These are phyloP conservation scores for Diplogelasinospora grovesii DNA, from an alignment of 495 filamentous ascomycete genomes.

Conservation along the genomic window DNA sequence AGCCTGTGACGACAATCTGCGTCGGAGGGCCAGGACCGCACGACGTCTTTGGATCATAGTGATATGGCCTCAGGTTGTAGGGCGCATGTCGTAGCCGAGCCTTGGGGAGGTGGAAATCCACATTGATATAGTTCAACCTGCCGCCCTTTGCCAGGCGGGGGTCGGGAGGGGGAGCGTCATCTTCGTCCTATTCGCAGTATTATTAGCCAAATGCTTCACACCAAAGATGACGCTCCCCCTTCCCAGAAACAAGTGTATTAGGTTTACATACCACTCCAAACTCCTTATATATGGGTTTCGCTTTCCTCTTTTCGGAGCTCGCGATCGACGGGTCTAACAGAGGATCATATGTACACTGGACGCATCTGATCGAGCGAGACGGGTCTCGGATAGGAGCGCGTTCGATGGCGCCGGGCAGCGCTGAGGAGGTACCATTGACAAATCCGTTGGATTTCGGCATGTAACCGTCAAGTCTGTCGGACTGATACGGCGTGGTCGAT, in stretches of 20 bases:
- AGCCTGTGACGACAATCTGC: conserved; percentile 86
- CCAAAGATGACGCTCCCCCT: conserved; percentile 50
- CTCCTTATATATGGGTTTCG: conserved; percentile 63
- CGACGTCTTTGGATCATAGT: conserved; percentile 71
- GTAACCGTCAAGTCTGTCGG: conserved; percentile 20
- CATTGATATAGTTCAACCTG: conserved; percentile 50
- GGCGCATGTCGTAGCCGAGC: conserved; percentile 66
- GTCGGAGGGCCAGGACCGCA: conserved; percentile 82
- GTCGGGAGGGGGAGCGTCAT: conserved; percentile 63
- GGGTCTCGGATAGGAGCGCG: conserved; percentile 56
- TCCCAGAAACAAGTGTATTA: conserved; percentile 28
- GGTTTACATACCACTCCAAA: conserved; percentile 59
- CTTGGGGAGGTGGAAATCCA: conserved; percentile 66
- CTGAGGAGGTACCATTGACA: conserved; percentile 42
- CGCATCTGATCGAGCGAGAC: conserved; percentile 57
- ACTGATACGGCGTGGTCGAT: conserved; percentile 25
- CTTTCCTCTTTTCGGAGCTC: conserved; percentile 56
- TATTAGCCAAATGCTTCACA: conserved; percentile 46
- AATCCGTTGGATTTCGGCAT: conserved; percentile 17
- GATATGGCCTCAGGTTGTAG: conserved; percentile 68
- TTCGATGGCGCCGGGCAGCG: conserved; percentile 34
- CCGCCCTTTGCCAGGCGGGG: conserved; percentile 63
- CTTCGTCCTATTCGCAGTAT: conserved; percentile 48
- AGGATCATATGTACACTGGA: conserved; percentile 69
- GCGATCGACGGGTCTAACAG: conserved; percentile 44